Percentiles rank a stretch among this genome's conserved stretches.
These are phyloP conservation scores for Pelargonium exstipulatum DNA, from an alignment of 441 rosid species.

Conservation along the genomic window DNA sequence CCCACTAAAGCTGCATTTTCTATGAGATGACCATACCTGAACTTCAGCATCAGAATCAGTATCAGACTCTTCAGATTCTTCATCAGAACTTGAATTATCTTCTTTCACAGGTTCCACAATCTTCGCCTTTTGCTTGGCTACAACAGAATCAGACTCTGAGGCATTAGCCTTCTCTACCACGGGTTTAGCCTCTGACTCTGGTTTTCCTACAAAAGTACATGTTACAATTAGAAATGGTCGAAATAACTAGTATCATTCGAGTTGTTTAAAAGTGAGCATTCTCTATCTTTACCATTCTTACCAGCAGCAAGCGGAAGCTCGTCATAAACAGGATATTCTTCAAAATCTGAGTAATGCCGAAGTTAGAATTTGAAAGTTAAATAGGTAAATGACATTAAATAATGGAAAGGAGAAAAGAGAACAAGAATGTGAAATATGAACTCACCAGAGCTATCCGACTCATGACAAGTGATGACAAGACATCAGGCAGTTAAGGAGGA, in stretches of 20 bases:
- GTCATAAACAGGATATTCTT: background rate
- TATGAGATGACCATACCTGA: background rate
- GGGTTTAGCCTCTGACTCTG: slow-evolving; percentile 15
- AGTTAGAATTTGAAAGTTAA: background rate
- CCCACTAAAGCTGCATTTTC: background rate
- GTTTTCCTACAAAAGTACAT: slow-evolving; percentile 22
- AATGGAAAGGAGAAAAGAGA: background rate
- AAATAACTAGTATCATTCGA: background rate
- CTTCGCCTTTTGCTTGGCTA: slow-evolving; percentile 37
- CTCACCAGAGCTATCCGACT: slow-evolving; percentile 30
- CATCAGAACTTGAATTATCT: slow-evolving; percentile 3
- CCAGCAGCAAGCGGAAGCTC: slow-evolving; percentile 19
- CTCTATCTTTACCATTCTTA: slow-evolving; percentile 24
- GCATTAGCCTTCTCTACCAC: slow-evolving; percentile 14
- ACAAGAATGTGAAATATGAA: slow-evolving; percentile 5
- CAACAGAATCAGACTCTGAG: slow-evolving; percentile 24
- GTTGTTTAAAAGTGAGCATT: background rate
- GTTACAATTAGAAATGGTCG: background rate
- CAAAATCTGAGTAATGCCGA: slow-evolving; percentile 9
- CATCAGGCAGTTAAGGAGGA: slow-evolving; percentile 39
- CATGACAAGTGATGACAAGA: slow-evolving; percentile 17
- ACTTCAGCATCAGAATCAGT: slow-evolving; percentile 32
- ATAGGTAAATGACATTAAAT: background rate
- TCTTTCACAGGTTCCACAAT: slow-evolving; percentile 41
- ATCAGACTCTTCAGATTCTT: slow-evolving; percentile 29